These are phyloP conservation scores for Termitomyces sp. DNA, from an alignment of 768 basidiomycete species.

Conservation along the genomic window DNA sequence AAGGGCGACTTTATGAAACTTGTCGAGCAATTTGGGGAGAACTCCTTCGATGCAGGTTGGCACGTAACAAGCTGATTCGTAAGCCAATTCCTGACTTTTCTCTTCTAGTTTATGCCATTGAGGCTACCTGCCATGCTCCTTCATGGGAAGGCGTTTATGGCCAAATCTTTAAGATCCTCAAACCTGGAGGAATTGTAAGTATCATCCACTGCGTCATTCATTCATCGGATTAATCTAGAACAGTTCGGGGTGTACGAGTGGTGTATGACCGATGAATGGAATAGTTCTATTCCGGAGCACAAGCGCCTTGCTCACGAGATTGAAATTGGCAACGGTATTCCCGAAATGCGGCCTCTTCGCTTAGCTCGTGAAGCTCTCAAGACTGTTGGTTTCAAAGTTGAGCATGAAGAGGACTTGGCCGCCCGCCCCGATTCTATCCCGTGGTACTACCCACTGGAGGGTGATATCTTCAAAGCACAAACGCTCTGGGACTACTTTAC, in stretches of 20 bases:
- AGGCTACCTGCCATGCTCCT: constrained; percentile 96
- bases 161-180: constrained; percentile 88
- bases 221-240: neutral
- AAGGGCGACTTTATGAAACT: constrained; percentile 98
- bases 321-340: constrained; percentile 95
- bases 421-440: constrained; percentile 70
- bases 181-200: constrained; percentile 91
- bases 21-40: constrained; percentile 84
- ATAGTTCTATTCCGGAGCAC: constrained; percentile 79
- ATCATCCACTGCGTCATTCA: neutral
- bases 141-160: constrained; percentile 94
- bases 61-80: constrained; percentile 4
- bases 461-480: constrained; percentile 89
- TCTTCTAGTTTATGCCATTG: constrained; percentile 86
- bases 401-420: constrained; percentile 93
- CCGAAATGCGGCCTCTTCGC: constrained; percentile 85
- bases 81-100: neutral
- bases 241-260: constrained; percentile 99
- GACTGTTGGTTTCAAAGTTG: constrained; percentile 80
- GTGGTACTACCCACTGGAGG: constrained; percentile 98
- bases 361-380: constrained; percentile 71
- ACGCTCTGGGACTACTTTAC: constrained; percentile 89
- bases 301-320: constrained; percentile 88
- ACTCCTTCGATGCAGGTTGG: constrained; percentile 90
- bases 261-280: constrained; percentile 97